These are phyloP conservation scores for Pisolithus microcarpus DNA, from an alignment of 768 basidiomycete genomes.

Conservation along the genomic window DNA sequence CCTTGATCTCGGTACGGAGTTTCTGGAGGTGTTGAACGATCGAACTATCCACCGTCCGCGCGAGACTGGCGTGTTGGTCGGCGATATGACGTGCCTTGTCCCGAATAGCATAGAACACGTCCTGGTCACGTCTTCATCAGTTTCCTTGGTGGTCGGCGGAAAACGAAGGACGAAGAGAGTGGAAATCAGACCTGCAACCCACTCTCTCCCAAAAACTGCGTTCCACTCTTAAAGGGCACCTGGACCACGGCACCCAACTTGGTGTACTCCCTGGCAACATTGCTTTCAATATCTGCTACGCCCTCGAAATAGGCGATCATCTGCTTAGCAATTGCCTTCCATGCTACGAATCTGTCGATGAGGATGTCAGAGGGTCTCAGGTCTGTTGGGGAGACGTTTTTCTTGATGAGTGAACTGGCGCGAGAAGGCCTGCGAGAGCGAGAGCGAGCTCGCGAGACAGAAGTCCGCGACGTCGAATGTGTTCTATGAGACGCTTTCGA, in stretches of 20 bases:
- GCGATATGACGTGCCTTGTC: conserved; percentile 92
- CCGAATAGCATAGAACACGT: conserved; percentile 86
- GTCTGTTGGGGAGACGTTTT: conserved; percentile 86
- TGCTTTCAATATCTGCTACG: conserved; percentile 87
- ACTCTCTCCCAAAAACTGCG: conserved; percentile 97
- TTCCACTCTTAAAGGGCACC: conserved; percentile 90
- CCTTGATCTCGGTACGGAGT: conserved; percentile 91
- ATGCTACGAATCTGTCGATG: conserved; percentile 88
- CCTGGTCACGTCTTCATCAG: conserved; percentile 35
- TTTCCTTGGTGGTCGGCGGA: neutral
- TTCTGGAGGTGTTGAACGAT: conserved; percentile 98
- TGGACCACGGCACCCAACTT: conserved; percentile 95
- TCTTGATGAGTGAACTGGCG: conserved; percentile 86
- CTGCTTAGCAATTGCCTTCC: conserved; percentile 97
- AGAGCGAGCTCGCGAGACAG: too few species aligned
- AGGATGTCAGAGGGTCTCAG: conserved; percentile 91
- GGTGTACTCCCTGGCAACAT: conserved; percentile 85
- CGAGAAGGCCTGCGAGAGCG: conserved; percentile 41
- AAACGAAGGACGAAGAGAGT: neutral
- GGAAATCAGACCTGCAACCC: conserved; percentile 64
- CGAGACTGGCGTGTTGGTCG: conserved; percentile 94
- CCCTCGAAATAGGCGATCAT: conserved; percentile 88
- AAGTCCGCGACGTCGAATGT: conserved; percentile 43
- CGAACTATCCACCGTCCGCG: conserved; percentile 91
- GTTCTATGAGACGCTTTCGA: conserved; percentile 52